Evolutionary conservation across 148 eudicot genomes (phyloP).

Genomic region (Spergularia marina): DNA sequence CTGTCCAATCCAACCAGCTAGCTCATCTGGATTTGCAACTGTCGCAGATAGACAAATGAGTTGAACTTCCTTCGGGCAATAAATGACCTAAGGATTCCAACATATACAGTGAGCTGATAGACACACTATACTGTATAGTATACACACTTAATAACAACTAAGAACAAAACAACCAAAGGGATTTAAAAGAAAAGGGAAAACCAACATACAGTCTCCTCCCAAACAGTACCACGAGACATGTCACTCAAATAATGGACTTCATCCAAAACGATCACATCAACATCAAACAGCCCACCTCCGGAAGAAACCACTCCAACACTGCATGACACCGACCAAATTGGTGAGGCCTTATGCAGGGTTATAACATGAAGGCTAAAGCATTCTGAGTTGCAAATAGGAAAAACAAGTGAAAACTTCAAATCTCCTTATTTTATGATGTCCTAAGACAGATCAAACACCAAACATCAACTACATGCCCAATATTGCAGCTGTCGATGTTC

Average conservation of each 20-base stretch:
- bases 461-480: not conserved
- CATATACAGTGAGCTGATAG: constrained; percentile 8
- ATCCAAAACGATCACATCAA: constrained; percentile 92
- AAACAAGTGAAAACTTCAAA: not conserved
- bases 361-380: not conserved
- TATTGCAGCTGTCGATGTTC: not conserved
- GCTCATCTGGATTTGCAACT: constrained; percentile 96
- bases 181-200: constrained; percentile 11
- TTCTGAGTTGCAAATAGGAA: not conserved
- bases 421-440: not conserved
- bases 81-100: constrained; percentile 59
- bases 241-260: constrained; percentile 99
- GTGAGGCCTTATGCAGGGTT: constrained; percentile 3
- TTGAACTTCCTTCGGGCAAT: constrained; percentile 98
- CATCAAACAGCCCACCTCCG: constrained; percentile 75
- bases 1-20: constrained; percentile 99
- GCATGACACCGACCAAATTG: constrained; percentile 31
- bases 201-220: constrained; percentile 94
- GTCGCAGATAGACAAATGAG: constrained; percentile 98
- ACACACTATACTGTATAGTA: not conserved
- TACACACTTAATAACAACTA: constrained; percentile 3
- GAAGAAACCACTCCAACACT: constrained; percentile 83
- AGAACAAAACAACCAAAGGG: not conserved
- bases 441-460: not conserved
- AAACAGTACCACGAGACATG: constrained; percentile 96